Conservation (phyloP, 768 basidiomycete genomes). For the Rhodotorula taiwanensis region DNA sequence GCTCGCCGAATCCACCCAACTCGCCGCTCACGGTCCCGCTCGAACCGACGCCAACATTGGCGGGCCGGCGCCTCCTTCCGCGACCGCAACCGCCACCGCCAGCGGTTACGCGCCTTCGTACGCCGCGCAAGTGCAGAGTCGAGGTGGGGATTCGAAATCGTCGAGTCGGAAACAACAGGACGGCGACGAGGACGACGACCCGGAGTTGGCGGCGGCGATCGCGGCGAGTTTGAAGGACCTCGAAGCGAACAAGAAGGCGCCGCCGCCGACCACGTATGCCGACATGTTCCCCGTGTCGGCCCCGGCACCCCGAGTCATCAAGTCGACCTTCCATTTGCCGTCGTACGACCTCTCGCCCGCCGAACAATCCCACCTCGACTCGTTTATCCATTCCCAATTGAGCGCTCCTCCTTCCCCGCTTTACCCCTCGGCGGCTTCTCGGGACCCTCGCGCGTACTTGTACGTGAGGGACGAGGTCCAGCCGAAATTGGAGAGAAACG, state of each 20-base stretch:
- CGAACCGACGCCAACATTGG: constrained; percentile 49
- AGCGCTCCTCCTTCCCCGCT: constrained; percentile 80
- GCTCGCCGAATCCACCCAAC: constrained; percentile 60
- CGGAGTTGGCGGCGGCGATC: constrained; percentile 85
- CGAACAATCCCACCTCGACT: constrained; percentile 68
- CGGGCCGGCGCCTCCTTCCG: constrained; percentile 47
- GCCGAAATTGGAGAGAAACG: too few relatives aligned
- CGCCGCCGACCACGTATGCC: constrained; percentile 52
- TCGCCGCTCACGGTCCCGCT: neutral
- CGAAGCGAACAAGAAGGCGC: too few relatives aligned
- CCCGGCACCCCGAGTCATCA: constrained; percentile 47
- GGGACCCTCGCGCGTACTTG: too few relatives aligned
- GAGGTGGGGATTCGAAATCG: too few relatives aligned
- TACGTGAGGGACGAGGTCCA: too few relatives aligned
- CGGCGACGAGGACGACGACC: constrained; percentile 74
- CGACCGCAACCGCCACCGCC: neutral
- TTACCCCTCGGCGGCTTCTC: too few relatives aligned
- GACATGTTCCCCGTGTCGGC: constrained; percentile 41
- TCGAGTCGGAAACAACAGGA: constrained; percentile 22
- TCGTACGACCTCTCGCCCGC: constrained; percentile 69
- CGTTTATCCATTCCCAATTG: neutral
- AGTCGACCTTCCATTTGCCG: constrained; percentile 43
- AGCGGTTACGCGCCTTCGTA: constrained; percentile 55
- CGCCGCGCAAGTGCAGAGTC: constrained; percentile 42
- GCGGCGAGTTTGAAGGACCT: constrained; percentile 83